These are phyloP conservation scores for Miscanthus lutarioriparius DNA, from an alignment of 176 grass and related monocot species.

Conservation along the genomic window DNA sequence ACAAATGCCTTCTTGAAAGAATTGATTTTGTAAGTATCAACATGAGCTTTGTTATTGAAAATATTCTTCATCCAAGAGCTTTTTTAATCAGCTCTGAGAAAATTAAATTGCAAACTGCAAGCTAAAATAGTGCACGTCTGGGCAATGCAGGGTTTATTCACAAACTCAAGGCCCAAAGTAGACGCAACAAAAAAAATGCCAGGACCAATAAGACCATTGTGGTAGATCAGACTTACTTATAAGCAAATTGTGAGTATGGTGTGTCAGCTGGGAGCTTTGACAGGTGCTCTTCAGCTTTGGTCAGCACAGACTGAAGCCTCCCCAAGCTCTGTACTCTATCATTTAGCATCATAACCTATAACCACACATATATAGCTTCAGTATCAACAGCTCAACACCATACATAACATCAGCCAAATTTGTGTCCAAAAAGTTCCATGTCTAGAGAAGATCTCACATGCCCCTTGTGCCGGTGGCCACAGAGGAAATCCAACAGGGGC, in stretches of 20 bases:
- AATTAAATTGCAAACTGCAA: background rate
- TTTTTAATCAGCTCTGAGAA: background rate
- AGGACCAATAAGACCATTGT: background rate
- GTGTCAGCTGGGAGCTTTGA: slow-evolving; percentile 68
- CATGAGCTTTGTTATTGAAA: background rate
- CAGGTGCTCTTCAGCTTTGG: slow-evolving; percentile 83
- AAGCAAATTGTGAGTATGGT: slow-evolving; percentile 73
- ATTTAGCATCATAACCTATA: slow-evolving; percentile 95
- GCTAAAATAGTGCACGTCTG: background rate
- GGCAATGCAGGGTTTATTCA: background rate
- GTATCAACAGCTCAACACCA: background rate
- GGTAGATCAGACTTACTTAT: slow-evolving; percentile 54
- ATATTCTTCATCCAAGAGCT: background rate
- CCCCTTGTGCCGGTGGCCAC: slow-evolving; percentile 79
- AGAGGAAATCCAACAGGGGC: slow-evolving; percentile 87
- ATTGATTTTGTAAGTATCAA: background rate
- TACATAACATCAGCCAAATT: background rate
- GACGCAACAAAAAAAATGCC: background rate
- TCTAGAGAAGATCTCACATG: slow-evolving; percentile 58
- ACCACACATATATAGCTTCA: slow-evolving; percentile 6
- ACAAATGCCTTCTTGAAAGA: background rate
- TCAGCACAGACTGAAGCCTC: slow-evolving; percentile 84
- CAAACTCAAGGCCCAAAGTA: background rate
- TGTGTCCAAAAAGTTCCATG: background rate
- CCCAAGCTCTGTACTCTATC: slow-evolving; percentile 79